Base-by-base conservation (phyloP, 169 alveolate genomes). In the Miamiensis avidus region DNA sequence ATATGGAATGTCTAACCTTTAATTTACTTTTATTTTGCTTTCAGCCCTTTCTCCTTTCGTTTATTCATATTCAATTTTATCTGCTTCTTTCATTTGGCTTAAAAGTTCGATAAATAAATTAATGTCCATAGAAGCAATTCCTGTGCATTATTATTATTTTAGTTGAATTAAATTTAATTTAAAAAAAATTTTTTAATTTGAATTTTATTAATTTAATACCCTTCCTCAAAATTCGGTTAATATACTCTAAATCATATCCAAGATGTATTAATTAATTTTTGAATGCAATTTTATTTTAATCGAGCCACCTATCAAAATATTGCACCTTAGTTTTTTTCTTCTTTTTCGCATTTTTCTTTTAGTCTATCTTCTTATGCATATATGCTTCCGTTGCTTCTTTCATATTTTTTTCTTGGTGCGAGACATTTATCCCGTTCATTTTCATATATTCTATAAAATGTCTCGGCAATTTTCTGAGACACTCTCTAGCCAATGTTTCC, bases 401-500 rank as follows among this genome's bases (percentile, higher is more conserved):
- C 25, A 82, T 78, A 74, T 93, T 69, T 31, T 83, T 83, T 75
- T 92, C 76, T 25, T 86, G 78, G 33, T 82, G 74, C 0, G 83
- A 85, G 15, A 95, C 95, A 25, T 75, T 34, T 20, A 94, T 90
- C 20, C 81, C 87, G 33, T 85, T 81, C 72, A 73, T 75, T 72
- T 90, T 89, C 91, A 91, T 89, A 78, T 74, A 94, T 25, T 87
- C 83, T 27, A 94, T 34, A 74, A 94, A 82, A 65, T 94, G 79
- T 32, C 77, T 82, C 0, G 97, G 97, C 26, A 92, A 87, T 74
- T 94, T 94, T 28, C 81, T 89, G 28, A 93, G 81, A 0, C 94
- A 91, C 81, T 91, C 93, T 82, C 89, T 93, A 16, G 96, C 97
- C 34, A 95, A 88, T 34, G 73, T 69, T 31, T 76, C 81, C 30